These are phyloP conservation scores for Nothophytophthora sp. DNA, from an alignment of 352 stramenopile genomes.

Conservation along the genomic window DNA sequence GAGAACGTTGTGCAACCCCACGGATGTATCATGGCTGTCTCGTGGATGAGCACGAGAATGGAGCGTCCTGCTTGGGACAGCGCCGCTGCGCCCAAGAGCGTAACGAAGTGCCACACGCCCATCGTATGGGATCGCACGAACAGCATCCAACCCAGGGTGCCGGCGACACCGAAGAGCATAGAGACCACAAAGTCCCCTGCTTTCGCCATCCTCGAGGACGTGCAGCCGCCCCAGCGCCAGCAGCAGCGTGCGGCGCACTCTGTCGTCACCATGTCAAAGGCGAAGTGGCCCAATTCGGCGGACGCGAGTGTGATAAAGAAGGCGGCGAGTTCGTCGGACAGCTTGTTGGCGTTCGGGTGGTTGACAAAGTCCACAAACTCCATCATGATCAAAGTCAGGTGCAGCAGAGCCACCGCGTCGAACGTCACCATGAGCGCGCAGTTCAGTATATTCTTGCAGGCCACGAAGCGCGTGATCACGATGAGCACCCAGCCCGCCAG, in stretches of 20 bases:
- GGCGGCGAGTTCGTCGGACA: conserved; percentile 36
- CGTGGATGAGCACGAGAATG: conserved; percentile 40
- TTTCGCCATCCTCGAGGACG: neutral
- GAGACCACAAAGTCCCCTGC: conserved; percentile 24
- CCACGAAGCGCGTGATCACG: conserved; percentile 57
- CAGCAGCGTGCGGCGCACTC: conserved; percentile 1
- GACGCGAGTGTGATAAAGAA: conserved; percentile 53
- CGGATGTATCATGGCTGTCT: conserved; percentile 31
- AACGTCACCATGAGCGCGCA: conserved; percentile 53
- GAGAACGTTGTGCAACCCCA: conserved; percentile 21
- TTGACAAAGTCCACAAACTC: conserved; percentile 57
- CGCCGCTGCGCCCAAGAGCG: conserved; percentile 30
- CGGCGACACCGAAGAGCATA: conserved; percentile 8
- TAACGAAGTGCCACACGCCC: conserved; percentile 34
- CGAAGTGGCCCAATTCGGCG: conserved; percentile 31
- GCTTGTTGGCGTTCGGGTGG: conserved; percentile 33
- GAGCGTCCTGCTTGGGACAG: conserved; percentile 39
- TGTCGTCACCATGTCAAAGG: conserved; percentile 16
- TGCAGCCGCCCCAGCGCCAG: conserved; percentile 15
- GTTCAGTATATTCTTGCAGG: conserved; percentile 55
- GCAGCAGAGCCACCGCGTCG: conserved; percentile 55
- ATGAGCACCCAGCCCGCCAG: conserved; percentile 47
- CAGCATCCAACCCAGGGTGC: conserved; percentile 25
- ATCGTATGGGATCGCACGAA: conserved; percentile 12
- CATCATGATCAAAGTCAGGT: conserved; percentile 67